phyloP scores from a whole-genome alignment of 2,329 filamentous ascomycete genomes.

The Penicillium hesseltinei region DNA sequence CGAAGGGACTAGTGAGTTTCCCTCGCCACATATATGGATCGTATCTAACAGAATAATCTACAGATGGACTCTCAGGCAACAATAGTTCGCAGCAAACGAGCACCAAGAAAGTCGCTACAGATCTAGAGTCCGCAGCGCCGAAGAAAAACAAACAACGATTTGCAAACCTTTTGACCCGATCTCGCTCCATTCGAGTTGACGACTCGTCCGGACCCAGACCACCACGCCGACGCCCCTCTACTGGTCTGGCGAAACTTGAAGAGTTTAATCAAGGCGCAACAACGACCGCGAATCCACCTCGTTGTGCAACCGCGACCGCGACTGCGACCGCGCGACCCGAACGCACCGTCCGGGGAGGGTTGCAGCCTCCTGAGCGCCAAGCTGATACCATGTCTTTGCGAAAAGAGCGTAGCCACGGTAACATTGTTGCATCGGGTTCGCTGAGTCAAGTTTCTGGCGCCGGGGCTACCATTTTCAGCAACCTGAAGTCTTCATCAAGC shows the following conservation, averaged over 20 bases:
- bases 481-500: conserved; percentile 68
- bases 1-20: conserved; percentile 27
- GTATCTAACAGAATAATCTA: conserved; percentile 8
- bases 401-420: conserved; percentile 35
- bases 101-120: conserved; percentile 28
- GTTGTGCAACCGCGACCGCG: conserved; percentile 63
- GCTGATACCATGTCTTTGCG: conserved; percentile 33
- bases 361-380: conserved; percentile 61
- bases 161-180: conserved; percentile 45
- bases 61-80: conserved; percentile 23
- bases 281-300: conserved; percentile 50
- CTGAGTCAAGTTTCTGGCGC: conserved; percentile 53
- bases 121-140: conserved; percentile 28
- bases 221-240: conserved; percentile 39
- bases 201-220: conserved; percentile 37
- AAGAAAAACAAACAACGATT: conserved; percentile 48
- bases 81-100: conserved; percentile 24
- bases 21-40: background rate
- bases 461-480: conserved; percentile 66
- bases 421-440: conserved; percentile 46
- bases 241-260: conserved; percentile 39
- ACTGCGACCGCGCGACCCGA: conserved; percentile 63
- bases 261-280: conserved; percentile 36
- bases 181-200: conserved; percentile 46
- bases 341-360: conserved; percentile 65